A percentile compares a stretch with the other conserved stretches of the same genome.
Evolutionary conservation across 176 grass and related monocot genomes (phyloP).

Genomic region (Poa annua): DNA sequence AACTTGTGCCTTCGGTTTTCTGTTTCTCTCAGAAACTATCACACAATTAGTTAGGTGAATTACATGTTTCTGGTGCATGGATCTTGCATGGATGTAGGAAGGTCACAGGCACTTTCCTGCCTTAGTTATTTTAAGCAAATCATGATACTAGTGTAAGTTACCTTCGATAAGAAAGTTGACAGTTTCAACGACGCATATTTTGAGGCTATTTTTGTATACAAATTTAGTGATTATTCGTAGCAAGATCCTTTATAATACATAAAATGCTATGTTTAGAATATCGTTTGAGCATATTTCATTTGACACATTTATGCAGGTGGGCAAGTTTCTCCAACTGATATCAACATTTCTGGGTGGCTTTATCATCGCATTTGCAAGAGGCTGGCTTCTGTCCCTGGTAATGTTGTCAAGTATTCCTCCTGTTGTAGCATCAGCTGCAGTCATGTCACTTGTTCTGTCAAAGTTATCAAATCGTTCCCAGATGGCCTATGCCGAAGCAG

Average conservation of each 20-base stretch:
- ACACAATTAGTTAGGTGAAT: neutral
- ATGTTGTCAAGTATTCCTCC: constrained; percentile 65
- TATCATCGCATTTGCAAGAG: constrained; percentile 61
- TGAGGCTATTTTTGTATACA: constrained; percentile 14
- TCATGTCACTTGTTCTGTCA: constrained; percentile 58
- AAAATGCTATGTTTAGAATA: neutral
- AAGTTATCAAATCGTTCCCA: constrained; percentile 63
- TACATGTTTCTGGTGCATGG: constrained; percentile 8
- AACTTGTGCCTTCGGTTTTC: neutral
- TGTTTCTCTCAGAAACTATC: neutral
- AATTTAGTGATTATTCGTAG: neutral
- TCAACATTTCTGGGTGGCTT: constrained; percentile 69
- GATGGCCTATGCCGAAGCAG: constrained; percentile 73
- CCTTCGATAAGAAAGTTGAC: neutral
- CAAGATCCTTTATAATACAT: neutral
- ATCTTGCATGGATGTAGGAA: constrained; percentile 2
- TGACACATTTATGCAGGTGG: constrained; percentile 47
- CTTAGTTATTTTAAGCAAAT: neutral
- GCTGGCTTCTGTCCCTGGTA: constrained; percentile 68
- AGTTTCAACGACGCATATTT: neutral
- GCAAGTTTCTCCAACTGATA: constrained; percentile 61
- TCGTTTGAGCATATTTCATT: constrained; percentile 13
- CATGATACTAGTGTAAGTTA: neutral
- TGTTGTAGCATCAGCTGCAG: constrained; percentile 52
- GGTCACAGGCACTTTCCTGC: constrained; percentile 11